Evolutionary conservation across 441 rosid genomes (phyloP).

Genomic region (Gossypium schwendimanii): DNA sequence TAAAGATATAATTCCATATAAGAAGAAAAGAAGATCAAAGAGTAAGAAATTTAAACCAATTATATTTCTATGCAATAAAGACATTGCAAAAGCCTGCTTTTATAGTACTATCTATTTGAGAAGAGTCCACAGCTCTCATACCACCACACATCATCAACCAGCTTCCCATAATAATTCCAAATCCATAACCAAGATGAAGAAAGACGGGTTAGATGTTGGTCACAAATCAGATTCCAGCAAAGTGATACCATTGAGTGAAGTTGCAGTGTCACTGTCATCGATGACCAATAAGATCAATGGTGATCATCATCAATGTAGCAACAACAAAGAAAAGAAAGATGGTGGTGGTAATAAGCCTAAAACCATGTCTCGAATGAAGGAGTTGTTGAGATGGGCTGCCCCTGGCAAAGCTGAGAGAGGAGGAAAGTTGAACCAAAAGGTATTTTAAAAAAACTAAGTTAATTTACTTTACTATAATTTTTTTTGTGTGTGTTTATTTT

Average conservation of each 20-base stretch:
- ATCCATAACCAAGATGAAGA: constrained; percentile 37
- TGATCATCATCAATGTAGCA: constrained; percentile 10
- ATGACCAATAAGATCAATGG: background rate
- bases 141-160: constrained; percentile 19
- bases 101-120: constrained; percentile 37
- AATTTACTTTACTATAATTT: no score
- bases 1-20: constrained; percentile 18
- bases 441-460: background rate
- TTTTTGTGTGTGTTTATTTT: no score
- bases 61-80: constrained; percentile 41
- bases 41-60: constrained; percentile 19
- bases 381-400: constrained; percentile 65
- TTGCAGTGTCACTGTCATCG: background rate
- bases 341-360: constrained; percentile 37
- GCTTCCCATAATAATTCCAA: background rate
- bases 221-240: constrained; percentile 36
- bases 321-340: constrained; percentile 22
- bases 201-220: constrained; percentile 24
- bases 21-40: constrained; percentile 16
- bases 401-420: constrained; percentile 50
- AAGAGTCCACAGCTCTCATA: constrained; percentile 19
- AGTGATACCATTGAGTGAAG: constrained; percentile 37
- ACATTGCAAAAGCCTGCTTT: constrained; percentile 54
- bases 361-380: constrained; percentile 63
- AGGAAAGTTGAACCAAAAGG: constrained; percentile 54